Percentiles rank a stretch among this genome's conserved stretches.
These are phyloP conservation scores for Mucor mucedo DNA, from an alignment of 371 early-diverging fungal species.

Conservation along the genomic window DNA sequence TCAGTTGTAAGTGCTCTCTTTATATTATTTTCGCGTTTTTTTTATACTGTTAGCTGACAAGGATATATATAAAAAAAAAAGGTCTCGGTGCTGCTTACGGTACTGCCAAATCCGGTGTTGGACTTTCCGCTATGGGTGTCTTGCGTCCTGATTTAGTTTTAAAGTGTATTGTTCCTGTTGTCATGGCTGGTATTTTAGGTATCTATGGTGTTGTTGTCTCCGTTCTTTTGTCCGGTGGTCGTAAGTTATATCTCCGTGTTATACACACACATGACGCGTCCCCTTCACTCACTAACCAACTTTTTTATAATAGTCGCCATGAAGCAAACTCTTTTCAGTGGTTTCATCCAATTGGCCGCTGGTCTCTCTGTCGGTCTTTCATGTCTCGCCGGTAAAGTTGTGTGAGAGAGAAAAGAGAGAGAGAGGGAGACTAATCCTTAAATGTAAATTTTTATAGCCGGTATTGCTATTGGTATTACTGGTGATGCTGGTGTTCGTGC, in stretches of 20 bases:
- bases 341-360: slow-evolving; percentile 92
- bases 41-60: too few species aligned
- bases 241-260: slow-evolving; percentile 56
- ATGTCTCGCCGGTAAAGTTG: slow-evolving; percentile 72
- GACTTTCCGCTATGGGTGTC: slow-evolving; percentile 94
- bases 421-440: neutral
- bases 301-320: slow-evolving; percentile 50
- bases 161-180: slow-evolving; percentile 92
- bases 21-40: neutral
- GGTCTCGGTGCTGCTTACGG: slow-evolving; percentile 97
- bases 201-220: slow-evolving; percentile 95
- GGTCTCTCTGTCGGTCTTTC: slow-evolving; percentile 93
- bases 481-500: slow-evolving; percentile 96
- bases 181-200: slow-evolving; percentile 99
- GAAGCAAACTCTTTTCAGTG: slow-evolving; percentile 67
- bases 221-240: slow-evolving; percentile 86
- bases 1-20: slow-evolving; percentile 83
- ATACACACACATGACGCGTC: neutral
- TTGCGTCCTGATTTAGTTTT: slow-evolving; percentile 94
- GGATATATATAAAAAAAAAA: neutral
- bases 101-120: slow-evolving; percentile 96
- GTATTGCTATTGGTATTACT: slow-evolving; percentile 96
- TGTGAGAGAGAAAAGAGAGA: neutral
- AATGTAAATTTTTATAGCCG: slow-evolving; percentile 59
- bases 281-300: neutral